These are phyloP conservation scores for Aurinia saxatilis DNA, from an alignment of 345 rosid genomes.

Conservation along the genomic window DNA sequence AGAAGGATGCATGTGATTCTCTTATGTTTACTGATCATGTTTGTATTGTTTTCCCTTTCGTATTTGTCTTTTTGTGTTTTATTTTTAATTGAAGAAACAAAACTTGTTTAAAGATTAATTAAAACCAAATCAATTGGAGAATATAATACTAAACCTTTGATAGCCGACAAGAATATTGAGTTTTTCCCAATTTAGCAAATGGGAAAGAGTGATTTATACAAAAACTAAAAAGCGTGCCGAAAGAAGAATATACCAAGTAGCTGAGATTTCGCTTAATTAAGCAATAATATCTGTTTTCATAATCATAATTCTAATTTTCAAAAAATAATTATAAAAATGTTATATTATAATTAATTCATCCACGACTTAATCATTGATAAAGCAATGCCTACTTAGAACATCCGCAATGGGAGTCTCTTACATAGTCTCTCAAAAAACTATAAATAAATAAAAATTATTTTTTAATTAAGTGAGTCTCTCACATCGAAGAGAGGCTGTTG, in stretches of 20 bases:
- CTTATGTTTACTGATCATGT: not conserved
- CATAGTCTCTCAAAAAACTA: too few species aligned
- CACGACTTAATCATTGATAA: too few species aligned
- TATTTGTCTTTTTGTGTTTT: not conserved
- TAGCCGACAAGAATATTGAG: constrained; percentile 18
- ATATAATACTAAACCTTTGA: not conserved
- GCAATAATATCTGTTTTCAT: not conserved
- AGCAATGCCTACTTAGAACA: too few species aligned
- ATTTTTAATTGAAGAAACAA: not conserved
- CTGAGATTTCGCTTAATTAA: constrained; percentile 2
- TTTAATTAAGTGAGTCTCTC: too few species aligned
- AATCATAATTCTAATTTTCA: not conserved
- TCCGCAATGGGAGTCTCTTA: too few species aligned
- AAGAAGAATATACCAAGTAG: constrained; percentile 5
- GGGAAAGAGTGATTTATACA: constrained; percentile 25
- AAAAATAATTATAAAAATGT: too few species aligned
- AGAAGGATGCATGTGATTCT: constrained; percentile 5
- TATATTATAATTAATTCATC: too few species aligned
- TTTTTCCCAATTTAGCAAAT: constrained; percentile 12
- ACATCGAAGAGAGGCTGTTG: too few species aligned
- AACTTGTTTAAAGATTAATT: not conserved
- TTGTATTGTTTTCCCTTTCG: constrained; percentile 12
- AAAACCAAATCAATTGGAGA: constrained; percentile 9
- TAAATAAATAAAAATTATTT: too few species aligned
- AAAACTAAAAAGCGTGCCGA: constrained; percentile 15